These are phyloP conservation scores for Colletotrichum sp. DNA, from an alignment of 2,329 filamentous ascomycete genomes.

Conservation along the genomic window DNA sequence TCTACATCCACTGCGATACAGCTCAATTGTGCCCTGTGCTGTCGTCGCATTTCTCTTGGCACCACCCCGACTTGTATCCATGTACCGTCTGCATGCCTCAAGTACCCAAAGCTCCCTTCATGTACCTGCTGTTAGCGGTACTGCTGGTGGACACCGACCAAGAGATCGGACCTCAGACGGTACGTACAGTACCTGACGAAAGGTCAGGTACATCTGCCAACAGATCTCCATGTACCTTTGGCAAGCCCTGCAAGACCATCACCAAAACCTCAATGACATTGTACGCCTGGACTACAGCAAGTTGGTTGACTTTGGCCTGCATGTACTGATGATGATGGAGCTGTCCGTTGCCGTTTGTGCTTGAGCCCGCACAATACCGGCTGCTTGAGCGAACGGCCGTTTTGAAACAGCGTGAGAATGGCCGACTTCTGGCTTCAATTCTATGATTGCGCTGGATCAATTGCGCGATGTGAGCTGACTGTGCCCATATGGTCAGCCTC, in stretches of 20 bases:
- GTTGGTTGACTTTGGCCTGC: background rate
- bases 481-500: background rate
- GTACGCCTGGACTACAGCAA: background rate
- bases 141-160: constrained; percentile 13
- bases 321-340: background rate
- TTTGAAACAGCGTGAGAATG: background rate
- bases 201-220: background rate
- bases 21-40: background rate
- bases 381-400: background rate
- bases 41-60: background rate
- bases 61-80: background rate
- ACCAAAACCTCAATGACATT: background rate
- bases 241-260: background rate
- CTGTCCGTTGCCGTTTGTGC: background rate
- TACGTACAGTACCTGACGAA: constrained; percentile 15
- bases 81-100: constrained; percentile 5
- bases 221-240: background rate
- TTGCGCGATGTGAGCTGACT: background rate
- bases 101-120: constrained; percentile 7
- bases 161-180: constrained; percentile 8
- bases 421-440: background rate
- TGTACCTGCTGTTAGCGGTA: constrained; percentile 19
- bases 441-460: background rate
- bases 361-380: background rate
- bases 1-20: background rate